phyloP scores from a whole-genome alignment of 176 grass and related monocot genomes.

The barley (Hordeum vulgare) region DNA sequence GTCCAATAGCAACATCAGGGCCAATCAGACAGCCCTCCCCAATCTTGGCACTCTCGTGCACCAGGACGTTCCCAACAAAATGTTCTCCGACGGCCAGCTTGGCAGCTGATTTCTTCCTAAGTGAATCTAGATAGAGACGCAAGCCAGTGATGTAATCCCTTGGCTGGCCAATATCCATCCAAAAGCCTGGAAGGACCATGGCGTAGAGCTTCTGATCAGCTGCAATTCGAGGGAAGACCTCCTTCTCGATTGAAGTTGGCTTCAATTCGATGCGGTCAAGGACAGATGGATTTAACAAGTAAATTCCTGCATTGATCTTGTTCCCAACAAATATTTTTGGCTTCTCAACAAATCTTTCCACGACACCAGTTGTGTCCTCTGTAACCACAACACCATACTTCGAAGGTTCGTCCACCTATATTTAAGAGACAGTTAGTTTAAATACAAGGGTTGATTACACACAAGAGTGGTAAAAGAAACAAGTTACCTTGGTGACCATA shows the following conservation, averaged over 20 bases:
- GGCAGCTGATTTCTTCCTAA: constrained; percentile 60
- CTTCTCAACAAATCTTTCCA: constrained; percentile 90
- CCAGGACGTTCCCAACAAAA: constrained; percentile 71
- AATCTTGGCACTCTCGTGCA: constrained; percentile 80
- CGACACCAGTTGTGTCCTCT: constrained; percentile 68
- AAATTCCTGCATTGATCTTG: constrained; percentile 97
- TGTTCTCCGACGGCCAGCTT: constrained; percentile 50
- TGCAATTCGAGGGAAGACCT: constrained; percentile 82
- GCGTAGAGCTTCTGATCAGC: constrained; percentile 48
- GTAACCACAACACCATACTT: constrained; percentile 96
- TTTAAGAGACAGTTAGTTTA: constrained; percentile 17
- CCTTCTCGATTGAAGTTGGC: constrained; percentile 97
- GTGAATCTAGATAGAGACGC: constrained; percentile 70
- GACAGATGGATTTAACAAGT: constrained; percentile 87
- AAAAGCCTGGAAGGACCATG: constrained; percentile 94
- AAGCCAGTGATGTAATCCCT: constrained; percentile 90
- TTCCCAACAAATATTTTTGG: constrained; percentile 96
- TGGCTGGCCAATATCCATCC: constrained; percentile 95
- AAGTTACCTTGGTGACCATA: constrained; percentile 87
- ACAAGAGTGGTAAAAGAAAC: constrained; percentile 1
- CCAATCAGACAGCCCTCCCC: constrained; percentile 92
- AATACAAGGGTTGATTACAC: not conserved
- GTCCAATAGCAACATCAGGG: constrained; percentile 81
- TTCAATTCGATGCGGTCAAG: constrained; percentile 73
- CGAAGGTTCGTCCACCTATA: constrained; percentile 86